phyloP scores from a whole-genome alignment of 164 flowering plant species.

The Dillenia suffruticosa region DNA sequence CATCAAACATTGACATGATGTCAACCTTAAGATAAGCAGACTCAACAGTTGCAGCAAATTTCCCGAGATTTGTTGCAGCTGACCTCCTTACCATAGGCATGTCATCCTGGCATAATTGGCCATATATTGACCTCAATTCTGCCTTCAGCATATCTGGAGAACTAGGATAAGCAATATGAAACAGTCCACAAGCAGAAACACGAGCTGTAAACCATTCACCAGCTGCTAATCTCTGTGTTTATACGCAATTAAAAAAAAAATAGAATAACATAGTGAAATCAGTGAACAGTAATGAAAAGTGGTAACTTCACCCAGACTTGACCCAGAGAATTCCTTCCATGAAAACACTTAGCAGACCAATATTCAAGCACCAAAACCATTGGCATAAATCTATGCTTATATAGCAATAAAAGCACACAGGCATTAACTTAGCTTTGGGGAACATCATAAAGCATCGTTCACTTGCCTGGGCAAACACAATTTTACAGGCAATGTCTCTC shows the following conservation, averaged over 20 bases:
- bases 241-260: too few relatives aligned
- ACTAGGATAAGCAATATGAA: slow-evolving; percentile 94
- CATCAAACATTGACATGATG: slow-evolving; percentile 88
- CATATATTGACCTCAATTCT: slow-evolving; percentile 70
- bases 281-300: slow-evolving; percentile 2
- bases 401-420: too few relatives aligned
- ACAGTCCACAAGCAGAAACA: slow-evolving; percentile 93
- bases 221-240: slow-evolving; percentile 74
- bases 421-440: too few relatives aligned
- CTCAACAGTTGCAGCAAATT: slow-evolving; percentile 96
- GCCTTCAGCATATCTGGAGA: slow-evolving; percentile 75
- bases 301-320: not conserved
- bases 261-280: not conserved
- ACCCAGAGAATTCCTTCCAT: not conserved
- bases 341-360: too few relatives aligned
- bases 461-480: too few relatives aligned
- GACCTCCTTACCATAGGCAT: slow-evolving; percentile 99
- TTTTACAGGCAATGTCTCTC: too few relatives aligned
- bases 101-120: slow-evolving; percentile 96
- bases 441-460: too few relatives aligned
- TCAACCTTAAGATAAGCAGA: slow-evolving; percentile 74
- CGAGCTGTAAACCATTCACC: slow-evolving; percentile 99
- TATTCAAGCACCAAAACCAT: too few relatives aligned
- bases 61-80: slow-evolving; percentile 94
- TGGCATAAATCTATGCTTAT: too few relatives aligned